Evolutionary conservation across 129 eudicot genomes (phyloP).

Genomic region (Helianthus tuberosus): DNA sequence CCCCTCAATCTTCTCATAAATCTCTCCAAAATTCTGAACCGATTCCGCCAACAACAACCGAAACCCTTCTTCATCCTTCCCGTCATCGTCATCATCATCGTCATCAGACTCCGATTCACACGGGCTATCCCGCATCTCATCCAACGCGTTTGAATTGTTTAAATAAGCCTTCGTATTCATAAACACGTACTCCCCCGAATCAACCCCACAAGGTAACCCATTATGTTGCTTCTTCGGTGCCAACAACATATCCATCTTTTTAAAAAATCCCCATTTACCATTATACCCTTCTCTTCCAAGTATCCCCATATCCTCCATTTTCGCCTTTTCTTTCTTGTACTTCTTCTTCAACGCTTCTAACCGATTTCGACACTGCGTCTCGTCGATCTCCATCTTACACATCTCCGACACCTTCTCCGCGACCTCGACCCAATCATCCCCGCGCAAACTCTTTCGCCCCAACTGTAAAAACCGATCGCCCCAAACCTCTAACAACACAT

Average conservation of each 20-base stretch:
- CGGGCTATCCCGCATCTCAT: slow-evolving; percentile 96
- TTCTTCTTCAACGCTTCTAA: slow-evolving; percentile 74
- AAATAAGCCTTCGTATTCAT: slow-evolving; percentile 81
- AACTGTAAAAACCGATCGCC: slow-evolving; percentile 75
- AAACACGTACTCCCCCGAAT: slow-evolving; percentile 95
- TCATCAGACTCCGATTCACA: slow-evolving; percentile 70
- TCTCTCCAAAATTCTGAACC: slow-evolving; percentile 74
- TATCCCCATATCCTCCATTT: slow-evolving; percentile 43
- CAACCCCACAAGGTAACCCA: slow-evolving; percentile 89
- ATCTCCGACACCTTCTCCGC: slow-evolving; percentile 73
- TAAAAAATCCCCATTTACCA: slow-evolving; percentile 62
- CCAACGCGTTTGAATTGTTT: slow-evolving; percentile 71
- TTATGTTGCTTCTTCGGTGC: slow-evolving; percentile 49
- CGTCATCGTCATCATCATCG: slow-evolving; percentile 68
- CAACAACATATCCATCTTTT: slow-evolving; percentile 86
- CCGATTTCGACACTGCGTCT: slow-evolving; percentile 64
- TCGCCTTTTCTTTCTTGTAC: slow-evolving; percentile 80
- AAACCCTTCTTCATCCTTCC: slow-evolving; percentile 40
- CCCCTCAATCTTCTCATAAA: slow-evolving; percentile 88
- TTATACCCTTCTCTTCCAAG: slow-evolving; percentile 58
- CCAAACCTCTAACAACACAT: slow-evolving; percentile 76
- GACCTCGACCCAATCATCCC: slow-evolving; percentile 85
- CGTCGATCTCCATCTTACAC: slow-evolving; percentile 57
- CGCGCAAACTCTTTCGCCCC: slow-evolving; percentile 79
- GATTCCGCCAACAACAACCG: slow-evolving; percentile 83